phyloP scores from a whole-genome alignment of 2,329 filamentous ascomycete genomes.

The Colletotrichum lini region DNA sequence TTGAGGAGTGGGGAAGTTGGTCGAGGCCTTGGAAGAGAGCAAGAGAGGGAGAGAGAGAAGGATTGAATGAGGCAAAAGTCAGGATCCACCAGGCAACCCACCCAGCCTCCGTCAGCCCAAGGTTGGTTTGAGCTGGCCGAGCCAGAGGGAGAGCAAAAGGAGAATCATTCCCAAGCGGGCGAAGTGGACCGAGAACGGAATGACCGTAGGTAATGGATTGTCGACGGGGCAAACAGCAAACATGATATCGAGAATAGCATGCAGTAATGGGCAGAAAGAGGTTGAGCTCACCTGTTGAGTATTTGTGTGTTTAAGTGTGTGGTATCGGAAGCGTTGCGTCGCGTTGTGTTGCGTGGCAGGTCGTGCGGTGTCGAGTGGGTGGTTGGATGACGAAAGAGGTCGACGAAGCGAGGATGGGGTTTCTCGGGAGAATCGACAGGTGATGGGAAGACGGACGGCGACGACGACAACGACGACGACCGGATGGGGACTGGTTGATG shows the following conservation, averaged over 20 bases:
- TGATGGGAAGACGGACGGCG: constrained; percentile 2
- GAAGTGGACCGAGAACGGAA: constrained; percentile 4
- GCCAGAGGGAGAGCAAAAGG: constrained; percentile 16
- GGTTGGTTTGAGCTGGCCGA: constrained; percentile 24
- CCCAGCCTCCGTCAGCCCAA: constrained; percentile 19
- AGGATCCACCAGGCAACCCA: constrained; percentile 26
- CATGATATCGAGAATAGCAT: background rate
- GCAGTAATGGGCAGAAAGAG: background rate
- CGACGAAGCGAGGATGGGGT: constrained; percentile 20
- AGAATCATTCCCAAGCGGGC: background rate
- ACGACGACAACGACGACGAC: background rate
- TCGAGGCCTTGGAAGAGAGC: constrained; percentile 23
- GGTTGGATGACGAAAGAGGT: constrained; percentile 38
- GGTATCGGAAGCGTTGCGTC: constrained; percentile 40
- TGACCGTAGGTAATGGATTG: constrained; percentile 1
- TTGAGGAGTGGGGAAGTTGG: constrained; percentile 37
- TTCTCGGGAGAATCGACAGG: constrained; percentile 9
- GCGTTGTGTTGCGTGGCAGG: constrained; percentile 32
- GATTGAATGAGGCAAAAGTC: constrained; percentile 35
- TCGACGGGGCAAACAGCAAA: constrained; percentile 1
- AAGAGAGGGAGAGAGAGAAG: background rate
- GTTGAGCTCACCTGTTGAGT: constrained; percentile 20
- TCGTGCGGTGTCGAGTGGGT: constrained; percentile 1
- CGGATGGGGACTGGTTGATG: constrained; percentile 19
- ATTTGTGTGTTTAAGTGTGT: constrained; percentile 5